These are phyloP conservation scores for Trichosporon faecale DNA, from an alignment of 1,284 basidiomycete genomes.

Conservation along the genomic window DNA sequence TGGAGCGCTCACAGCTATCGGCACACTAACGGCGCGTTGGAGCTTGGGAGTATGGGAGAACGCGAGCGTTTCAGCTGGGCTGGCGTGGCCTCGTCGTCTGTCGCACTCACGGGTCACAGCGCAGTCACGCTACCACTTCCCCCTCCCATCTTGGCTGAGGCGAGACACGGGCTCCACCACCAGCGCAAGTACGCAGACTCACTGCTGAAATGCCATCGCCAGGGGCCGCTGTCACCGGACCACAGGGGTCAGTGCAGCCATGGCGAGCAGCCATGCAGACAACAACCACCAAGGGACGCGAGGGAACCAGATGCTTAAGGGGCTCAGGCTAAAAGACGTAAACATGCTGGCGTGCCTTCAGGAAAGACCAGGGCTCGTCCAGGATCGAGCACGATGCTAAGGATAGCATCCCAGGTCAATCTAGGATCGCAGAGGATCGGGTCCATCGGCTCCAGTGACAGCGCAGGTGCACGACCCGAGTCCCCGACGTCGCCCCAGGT, in stretches of 20 bases:
- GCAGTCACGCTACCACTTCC: background rate
- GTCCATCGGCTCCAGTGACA: background rate
- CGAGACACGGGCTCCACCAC: background rate
- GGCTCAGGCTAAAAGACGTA: background rate
- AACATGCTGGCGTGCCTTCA: slow-evolving; percentile 7
- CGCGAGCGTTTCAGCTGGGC: background rate
- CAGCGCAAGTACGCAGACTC: background rate
- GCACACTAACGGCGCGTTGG: no score
- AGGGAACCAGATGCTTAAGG: background rate
- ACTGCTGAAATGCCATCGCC: background rate
- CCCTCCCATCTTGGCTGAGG: background rate
- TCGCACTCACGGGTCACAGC: background rate
- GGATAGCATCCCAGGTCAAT: background rate
- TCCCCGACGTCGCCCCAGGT: background rate
- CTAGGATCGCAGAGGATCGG: background rate
- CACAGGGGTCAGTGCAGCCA: background rate
- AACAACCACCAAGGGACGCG: background rate
- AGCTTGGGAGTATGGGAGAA: background rate
- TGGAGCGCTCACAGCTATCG: background rate
- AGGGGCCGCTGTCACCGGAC: slow-evolving; percentile 11
- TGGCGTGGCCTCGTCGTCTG: background rate
- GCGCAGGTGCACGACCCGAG: background rate
- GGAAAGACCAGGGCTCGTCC: background rate
- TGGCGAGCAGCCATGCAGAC: background rate
- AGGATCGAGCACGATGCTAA: background rate